A percentile compares a stretch with the other conserved stretches of the same genome.
Evolutionary conservation across 768 basidiomycete species (phyloP).

Genomic region (Cystofilobasidium capitatum): DNA sequence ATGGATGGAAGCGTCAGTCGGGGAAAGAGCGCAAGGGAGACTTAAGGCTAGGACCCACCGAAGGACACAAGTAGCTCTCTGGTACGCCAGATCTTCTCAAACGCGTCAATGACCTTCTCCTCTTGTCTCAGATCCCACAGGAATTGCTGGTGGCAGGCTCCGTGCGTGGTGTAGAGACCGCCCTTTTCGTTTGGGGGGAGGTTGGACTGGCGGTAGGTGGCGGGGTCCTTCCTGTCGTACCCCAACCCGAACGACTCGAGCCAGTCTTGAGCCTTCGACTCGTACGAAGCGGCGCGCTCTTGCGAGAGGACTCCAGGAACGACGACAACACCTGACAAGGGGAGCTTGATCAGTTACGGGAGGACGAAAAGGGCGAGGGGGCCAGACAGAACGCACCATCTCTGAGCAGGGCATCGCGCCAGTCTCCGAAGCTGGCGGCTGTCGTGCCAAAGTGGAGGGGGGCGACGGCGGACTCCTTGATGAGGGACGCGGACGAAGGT

Average conservation of each 20-base stretch:
- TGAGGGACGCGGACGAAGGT: neutral
- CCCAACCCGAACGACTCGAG: slow-evolving; percentile 31
- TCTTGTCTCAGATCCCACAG: slow-evolving; percentile 32
- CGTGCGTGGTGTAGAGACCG: slow-evolving; percentile 31
- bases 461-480: neutral
- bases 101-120: slow-evolving; percentile 31
- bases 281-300: slow-evolving; percentile 30
- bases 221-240: slow-evolving; percentile 31
- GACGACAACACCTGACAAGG: slow-evolving; percentile 30
- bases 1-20: too few species aligned
- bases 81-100: slow-evolving; percentile 34
- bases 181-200: slow-evolving; percentile 21
- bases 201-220: slow-evolving; percentile 22
- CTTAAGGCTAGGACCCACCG: too few species aligned
- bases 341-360: neutral
- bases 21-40: too few species aligned
- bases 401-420: neutral
- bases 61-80: slow-evolving; percentile 34
- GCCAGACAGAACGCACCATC: neutral
- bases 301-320: slow-evolving; percentile 31
- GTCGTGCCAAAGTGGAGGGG: neutral
- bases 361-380: neutral
- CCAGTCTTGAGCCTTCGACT: slow-evolving; percentile 28
- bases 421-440: neutral
- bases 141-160: slow-evolving; percentile 27